A percentile compares a stretch with the other conserved stretches of the same genome.
Evolutionary conservation across 176 grass and related monocot species (phyloP).

Genomic region (Areca catechu): DNA sequence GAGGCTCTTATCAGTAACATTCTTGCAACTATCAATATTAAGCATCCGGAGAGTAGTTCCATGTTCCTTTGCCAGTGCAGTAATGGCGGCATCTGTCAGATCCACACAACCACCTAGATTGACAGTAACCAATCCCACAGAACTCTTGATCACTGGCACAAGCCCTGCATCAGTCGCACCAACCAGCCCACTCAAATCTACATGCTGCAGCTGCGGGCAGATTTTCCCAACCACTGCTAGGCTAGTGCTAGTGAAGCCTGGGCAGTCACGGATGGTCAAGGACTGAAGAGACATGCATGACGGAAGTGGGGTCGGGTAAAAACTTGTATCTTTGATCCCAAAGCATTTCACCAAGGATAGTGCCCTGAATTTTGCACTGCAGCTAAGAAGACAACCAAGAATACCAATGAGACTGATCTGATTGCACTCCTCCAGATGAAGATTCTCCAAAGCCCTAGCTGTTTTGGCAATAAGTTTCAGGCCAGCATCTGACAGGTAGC

Average conservation of each 20-base stretch:
- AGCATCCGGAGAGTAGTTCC: constrained; percentile 54
- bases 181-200: constrained; percentile 59
- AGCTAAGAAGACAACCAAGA: constrained; percentile 58
- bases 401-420: constrained; percentile 55
- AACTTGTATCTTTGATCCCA: constrained; percentile 69
- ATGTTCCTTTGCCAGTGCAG: constrained; percentile 56
- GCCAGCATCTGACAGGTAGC: constrained; percentile 52
- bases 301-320: constrained; percentile 46
- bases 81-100: constrained; percentile 43
- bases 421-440: constrained; percentile 82
- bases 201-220: constrained; percentile 71
- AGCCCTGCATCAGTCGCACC: constrained; percentile 63
- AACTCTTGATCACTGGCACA: constrained; percentile 65
- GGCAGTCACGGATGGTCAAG: constrained; percentile 67
- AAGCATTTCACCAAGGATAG: constrained; percentile 73
- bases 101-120: constrained; percentile 72
- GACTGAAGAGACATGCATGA: constrained; percentile 51
- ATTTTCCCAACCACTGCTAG: constrained; percentile 66
- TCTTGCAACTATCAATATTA: constrained; percentile 78
- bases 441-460: constrained; percentile 46
- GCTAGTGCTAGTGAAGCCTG: constrained; percentile 69
- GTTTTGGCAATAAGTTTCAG: constrained; percentile 50
- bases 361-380: constrained; percentile 59
- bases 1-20: constrained; percentile 68
- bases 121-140: constrained; percentile 54